A percentile compares a stretch with the other conserved stretches of the same genome.
phyloP scores from a whole-genome alignment of 768 basidiomycete genomes.

The Rhodotorula graminis region DNA sequence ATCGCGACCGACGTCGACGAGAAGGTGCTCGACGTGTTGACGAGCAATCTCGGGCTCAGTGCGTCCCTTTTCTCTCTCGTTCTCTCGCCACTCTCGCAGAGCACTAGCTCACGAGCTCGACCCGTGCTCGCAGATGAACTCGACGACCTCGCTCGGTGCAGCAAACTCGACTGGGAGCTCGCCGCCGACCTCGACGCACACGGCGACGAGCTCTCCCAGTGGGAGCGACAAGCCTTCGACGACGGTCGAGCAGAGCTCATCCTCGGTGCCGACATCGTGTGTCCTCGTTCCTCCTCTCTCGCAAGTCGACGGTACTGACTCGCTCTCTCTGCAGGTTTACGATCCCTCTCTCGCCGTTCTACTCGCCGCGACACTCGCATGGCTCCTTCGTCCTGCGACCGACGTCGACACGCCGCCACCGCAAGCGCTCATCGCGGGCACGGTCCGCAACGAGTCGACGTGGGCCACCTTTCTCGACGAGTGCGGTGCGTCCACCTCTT shows the following conservation, averaged over 20 bases:
- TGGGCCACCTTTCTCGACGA: constrained; percentile 18
- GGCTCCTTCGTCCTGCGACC: neutral
- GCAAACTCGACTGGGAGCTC: constrained; percentile 32
- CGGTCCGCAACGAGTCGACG: constrained; percentile 29
- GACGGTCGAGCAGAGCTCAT: constrained; percentile 6
- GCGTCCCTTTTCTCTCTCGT: neutral
- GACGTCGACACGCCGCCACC: neutral
- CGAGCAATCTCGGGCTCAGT: constrained; percentile 27
- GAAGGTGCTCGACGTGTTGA: constrained; percentile 18
- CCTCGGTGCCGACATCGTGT: constrained; percentile 34
- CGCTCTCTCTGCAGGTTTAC: constrained; percentile 21
- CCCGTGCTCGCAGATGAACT: neutral
- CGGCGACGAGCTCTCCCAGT: neutral
- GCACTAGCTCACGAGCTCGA: neutral
- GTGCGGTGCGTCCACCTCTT: constrained; percentile 13
- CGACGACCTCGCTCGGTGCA: neutral
- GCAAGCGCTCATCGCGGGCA: constrained; percentile 32
- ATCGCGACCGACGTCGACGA: constrained; percentile 32
- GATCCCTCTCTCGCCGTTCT: constrained; percentile 13
- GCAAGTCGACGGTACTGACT: neutral
- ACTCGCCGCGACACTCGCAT: constrained; percentile 11
- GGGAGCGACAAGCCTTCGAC: constrained; percentile 12
- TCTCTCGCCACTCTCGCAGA: no score
- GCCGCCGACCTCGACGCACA: neutral
- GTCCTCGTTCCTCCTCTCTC: neutral